Conservation (phyloP, 768 basidiomycete species). For the Mycena leptocephala region DNA sequence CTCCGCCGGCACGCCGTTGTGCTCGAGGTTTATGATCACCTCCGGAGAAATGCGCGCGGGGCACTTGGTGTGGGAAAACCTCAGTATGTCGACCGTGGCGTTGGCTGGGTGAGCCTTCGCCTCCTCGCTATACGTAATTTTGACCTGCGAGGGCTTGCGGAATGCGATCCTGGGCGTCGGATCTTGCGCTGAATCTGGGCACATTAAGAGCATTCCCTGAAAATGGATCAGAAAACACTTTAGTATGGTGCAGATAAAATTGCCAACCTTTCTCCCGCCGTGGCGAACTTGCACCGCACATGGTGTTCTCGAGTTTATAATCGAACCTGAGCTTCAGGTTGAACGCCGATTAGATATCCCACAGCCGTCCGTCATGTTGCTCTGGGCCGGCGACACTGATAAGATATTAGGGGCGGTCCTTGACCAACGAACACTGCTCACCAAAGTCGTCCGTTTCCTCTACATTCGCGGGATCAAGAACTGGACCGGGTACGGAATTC, state of each 20-base stretch:
- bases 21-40: conserved; percentile 61
- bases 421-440: conserved; percentile 43
- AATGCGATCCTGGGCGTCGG: conserved; percentile 26
- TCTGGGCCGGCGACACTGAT: conserved; percentile 46
- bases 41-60: conserved; percentile 59
- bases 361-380: conserved; percentile 73
- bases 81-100: conserved; percentile 58
- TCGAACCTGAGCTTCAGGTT: conserved; percentile 51
- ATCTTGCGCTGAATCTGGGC: background rate
- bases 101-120: conserved; percentile 45
- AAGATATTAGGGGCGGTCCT: background rate
- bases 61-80: conserved; percentile 52
- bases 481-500: conserved; percentile 73
- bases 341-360: conserved; percentile 61
- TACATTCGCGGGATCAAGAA: conserved; percentile 57
- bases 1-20: conserved; percentile 59
- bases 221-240: background rate
- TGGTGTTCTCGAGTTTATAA: conserved; percentile 57
- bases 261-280: conserved; percentile 61
- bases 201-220: conserved; percentile 38
- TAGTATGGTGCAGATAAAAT: background rate
- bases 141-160: conserved; percentile 48
- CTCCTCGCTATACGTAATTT: conserved; percentile 47
- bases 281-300: conserved; percentile 69
- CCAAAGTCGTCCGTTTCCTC: conserved; percentile 63